Conservation (phyloP, 257 asterid genomes). For the Parsonsia alboflavescens region DNA sequence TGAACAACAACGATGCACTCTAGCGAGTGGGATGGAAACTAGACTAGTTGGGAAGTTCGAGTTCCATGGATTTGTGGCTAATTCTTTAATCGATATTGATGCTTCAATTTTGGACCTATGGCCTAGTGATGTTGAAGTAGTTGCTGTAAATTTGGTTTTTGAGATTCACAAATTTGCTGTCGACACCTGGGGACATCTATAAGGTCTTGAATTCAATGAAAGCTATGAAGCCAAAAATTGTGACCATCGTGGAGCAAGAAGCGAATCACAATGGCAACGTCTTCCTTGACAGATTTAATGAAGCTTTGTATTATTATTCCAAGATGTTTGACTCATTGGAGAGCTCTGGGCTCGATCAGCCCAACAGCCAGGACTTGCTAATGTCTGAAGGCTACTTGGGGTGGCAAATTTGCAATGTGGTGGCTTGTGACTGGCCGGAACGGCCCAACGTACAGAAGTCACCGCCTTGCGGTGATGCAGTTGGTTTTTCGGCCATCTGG, state of each 20-base stretch:
- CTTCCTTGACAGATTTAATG: conserved; percentile 76
- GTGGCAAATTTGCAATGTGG: conserved; percentile 80
- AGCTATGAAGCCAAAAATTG: conserved; percentile 49
- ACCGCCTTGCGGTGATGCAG: conserved; percentile 70
- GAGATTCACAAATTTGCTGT: conserved; percentile 62
- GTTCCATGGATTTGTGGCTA: conserved; percentile 64
- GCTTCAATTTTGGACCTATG: conserved; percentile 42
- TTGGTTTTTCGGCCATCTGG: conserved; percentile 87
- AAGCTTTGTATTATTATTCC: conserved; percentile 76
- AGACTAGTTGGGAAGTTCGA: conserved; percentile 69
- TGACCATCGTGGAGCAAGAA: too few species aligned
- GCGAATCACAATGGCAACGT: conserved; percentile 61
- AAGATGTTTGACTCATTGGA: conserved; percentile 89
- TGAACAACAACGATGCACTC: conserved; percentile 55
- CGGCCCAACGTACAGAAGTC: too few species aligned
- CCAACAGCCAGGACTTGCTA: conserved; percentile 45
- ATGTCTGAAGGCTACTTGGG: conserved; percentile 86
- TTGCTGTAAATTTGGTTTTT: conserved; percentile 77
- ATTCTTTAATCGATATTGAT: conserved; percentile 67
- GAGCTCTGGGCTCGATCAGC: conserved; percentile 49
- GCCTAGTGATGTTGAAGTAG: conserved; percentile 43
- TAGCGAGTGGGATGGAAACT: conserved; percentile 82
- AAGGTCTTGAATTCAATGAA: conserved; percentile 53
- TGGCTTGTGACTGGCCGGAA: conserved; percentile 75
- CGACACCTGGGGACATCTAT: conserved; percentile 46